These are phyloP conservation scores for Alternaria viburni DNA, from an alignment of 2,329 filamentous ascomycete genomes.

Conservation along the genomic window DNA sequence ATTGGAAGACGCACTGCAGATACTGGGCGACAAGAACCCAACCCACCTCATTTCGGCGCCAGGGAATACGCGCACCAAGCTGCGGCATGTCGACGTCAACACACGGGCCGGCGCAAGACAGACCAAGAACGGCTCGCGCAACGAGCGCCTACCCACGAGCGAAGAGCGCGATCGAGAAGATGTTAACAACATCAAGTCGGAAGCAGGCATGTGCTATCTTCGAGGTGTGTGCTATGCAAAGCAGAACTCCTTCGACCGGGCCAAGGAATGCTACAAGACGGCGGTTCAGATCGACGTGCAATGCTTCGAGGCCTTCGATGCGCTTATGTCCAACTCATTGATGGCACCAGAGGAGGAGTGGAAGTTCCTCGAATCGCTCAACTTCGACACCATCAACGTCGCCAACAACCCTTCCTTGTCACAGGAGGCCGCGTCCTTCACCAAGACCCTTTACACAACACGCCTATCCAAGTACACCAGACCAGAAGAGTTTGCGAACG, in stretches of 20 bases:
- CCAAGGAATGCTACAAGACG: constrained; percentile 98
- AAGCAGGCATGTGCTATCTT: constrained; percentile 97
- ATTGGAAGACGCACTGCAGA: constrained; percentile 83
- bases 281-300: constrained; percentile 96
- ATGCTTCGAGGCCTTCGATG: constrained; percentile 97
- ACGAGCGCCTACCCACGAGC: constrained; percentile 62
- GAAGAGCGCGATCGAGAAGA: constrained; percentile 73
- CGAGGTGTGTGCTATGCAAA: constrained; percentile 94
- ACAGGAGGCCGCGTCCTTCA: constrained; percentile 91
- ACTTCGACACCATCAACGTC: constrained; percentile 83
- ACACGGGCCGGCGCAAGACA: constrained; percentile 55
- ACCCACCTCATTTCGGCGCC: constrained; percentile 78
- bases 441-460: constrained; percentile 94
- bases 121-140: constrained; percentile 54
- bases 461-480: constrained; percentile 94
- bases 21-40: constrained; percentile 94
- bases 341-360: constrained; percentile 90
- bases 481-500: constrained; percentile 78
- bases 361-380: constrained; percentile 83
- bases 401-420: constrained; percentile 69
- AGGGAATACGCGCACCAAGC: constrained; percentile 71
- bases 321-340: constrained; percentile 94
- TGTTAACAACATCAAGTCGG: constrained; percentile 77
- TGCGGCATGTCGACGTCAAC: constrained; percentile 68
- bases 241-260: constrained; percentile 94